Base-by-base conservation (phyloP, 1,284 basidiomycete genomes). In the Mixia osmundae region DNA sequence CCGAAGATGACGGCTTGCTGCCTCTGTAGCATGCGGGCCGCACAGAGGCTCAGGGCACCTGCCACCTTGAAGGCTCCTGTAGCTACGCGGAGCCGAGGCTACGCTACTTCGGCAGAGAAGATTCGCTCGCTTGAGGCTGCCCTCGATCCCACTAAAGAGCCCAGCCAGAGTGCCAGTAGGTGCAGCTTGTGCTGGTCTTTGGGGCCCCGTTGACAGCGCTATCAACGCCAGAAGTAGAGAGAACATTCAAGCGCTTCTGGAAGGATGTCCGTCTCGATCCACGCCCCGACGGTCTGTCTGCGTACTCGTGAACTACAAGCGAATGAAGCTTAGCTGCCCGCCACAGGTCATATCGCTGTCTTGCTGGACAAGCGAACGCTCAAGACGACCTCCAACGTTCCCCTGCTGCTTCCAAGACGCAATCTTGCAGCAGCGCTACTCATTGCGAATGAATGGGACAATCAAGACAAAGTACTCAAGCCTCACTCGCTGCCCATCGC, bases 381-480 rank as follows among this genome's bases (percentile, higher is more conserved):
- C 38, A 83, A 78, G 54, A 95, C 89, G 12, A 85, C 89, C 0
- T 66, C 63, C 0, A 85, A 87, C 5, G 68, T 72, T 25, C 64
- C 64, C 5, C 59, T 97, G 22, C 53, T 71, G 19, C 52, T 97
- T 12, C 85, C 85, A 0, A 76, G 79, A 47, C 57, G 63, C 30
- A 54, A 89, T 23, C 62, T 78, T 14, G 41, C 46, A 1, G 40
- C 50, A 29, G 85, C 89, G 1, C 64, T 76, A 1, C 64, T 94
- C 39, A 74, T 97, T 46, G 87, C 85, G 8, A 68, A 76, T 40
- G 89, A 97, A 60, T 97, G 89, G 89, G 80, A 91, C 53, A 79
- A 77, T 52, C 89, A 95, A 60, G 71, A 73, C 39, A 70, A 64
- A 16, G 53, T 85, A 1, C 53, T 95, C 44, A 94, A 89, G 57